Evolutionary conservation across 306 rosid species (phyloP), one percentile per base, ranked within the genome.

Genomic region (Cucurbita maxima): DNA sequence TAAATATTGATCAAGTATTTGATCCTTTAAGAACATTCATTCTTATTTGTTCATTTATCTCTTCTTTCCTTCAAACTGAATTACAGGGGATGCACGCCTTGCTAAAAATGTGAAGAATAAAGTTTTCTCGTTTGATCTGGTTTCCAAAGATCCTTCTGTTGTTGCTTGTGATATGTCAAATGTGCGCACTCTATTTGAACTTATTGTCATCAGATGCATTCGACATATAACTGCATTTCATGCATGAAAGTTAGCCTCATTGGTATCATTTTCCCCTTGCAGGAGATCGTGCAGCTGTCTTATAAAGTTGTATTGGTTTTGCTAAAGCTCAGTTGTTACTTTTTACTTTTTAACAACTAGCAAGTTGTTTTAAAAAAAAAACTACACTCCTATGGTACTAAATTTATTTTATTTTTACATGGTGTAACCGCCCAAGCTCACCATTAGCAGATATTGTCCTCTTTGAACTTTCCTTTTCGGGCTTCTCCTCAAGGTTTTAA

Each of bases 71-170:
- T 60, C 77, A 13, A 8, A 40, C 75, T 73, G 34, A 77, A 16
- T 66, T 84, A n/a, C 79, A 92, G 98, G 98, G 70, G 97, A 94
- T 77, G 98, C 96, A 77, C 95, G 80, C 84, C 89, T 94, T 76
- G 81, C 92, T 19, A 86, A 89, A 79, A 85, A 76, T 75, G 88
- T 90, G 84, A 84, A 90, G 88, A 90, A 94, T 78, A 83, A 82
- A 74, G 96, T 94, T 78, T 91, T 81, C 83, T 94, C 99, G 74
- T 81, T 94, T 58, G 97, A 94, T 87, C 97, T 94, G 50, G 92
- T 90, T 76, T 85, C 99, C 62, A 84, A 81, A 41, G 96, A 86
- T 79, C 91, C 97, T 36, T 72, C 87, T 22, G 92, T 94, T 55
- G 82, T 89, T 79, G 84, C 97, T 75, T 94, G 99, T 84, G 92